These are phyloP conservation scores for Chaetothyriales sp. DNA, from an alignment of 2,329 filamentous ascomycete genomes.

Conservation along the genomic window DNA sequence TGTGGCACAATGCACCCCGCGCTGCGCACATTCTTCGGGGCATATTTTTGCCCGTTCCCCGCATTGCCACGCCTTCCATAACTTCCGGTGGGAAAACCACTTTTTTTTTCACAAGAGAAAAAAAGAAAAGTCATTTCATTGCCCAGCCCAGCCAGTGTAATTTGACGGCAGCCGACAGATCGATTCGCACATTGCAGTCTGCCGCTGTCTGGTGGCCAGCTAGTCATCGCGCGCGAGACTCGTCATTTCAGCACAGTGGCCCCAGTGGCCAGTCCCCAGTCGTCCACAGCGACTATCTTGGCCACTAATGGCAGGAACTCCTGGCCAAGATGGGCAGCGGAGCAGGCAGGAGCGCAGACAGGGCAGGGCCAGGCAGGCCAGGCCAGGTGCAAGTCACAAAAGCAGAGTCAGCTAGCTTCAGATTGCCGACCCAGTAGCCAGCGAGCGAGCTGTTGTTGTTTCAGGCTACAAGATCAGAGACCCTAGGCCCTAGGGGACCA, in stretches of 20 bases:
- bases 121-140: background rate
- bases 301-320: background rate
- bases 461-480: background rate
- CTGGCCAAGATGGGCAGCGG: background rate
- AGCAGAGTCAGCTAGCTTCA: background rate
- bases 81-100: background rate
- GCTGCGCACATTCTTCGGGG: too few species aligned
- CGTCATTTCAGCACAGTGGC: background rate
- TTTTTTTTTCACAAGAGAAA: too few species aligned
- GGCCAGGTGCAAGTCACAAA: too few species aligned
- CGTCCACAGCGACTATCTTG: background rate
- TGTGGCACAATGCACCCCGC: too few species aligned
- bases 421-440: background rate
- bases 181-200: background rate
- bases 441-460: background rate
- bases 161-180: background rate
- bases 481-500: background rate
- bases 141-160: background rate
- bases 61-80: background rate
- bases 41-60: too few species aligned
- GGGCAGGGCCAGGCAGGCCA: too few species aligned
- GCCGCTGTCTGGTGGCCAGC: background rate
- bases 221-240: background rate
- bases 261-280: too few species aligned
- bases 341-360: too few species aligned